Conservation (phyloP, 305 asterid species). For the Nicotiana rustica region DNA sequence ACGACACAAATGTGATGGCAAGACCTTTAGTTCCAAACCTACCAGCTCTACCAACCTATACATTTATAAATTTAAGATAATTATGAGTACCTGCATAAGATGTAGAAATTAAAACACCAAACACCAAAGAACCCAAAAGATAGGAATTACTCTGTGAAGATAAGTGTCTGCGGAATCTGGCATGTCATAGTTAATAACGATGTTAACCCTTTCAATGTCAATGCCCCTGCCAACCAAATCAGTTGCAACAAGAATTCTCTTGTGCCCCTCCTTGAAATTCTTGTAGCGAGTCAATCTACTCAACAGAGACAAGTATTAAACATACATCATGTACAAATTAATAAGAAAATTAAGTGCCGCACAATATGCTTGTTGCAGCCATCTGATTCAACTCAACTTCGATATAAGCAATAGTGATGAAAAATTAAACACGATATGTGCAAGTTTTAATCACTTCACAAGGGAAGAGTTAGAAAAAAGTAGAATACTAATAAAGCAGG, state of each 20-base stretch:
- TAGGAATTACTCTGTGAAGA: conserved; percentile 71
- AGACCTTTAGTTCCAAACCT: conserved; percentile 92
- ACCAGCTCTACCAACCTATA: conserved; percentile 89
- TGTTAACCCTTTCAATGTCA: conserved; percentile 88
- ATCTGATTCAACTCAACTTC: neutral
- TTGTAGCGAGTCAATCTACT: conserved; percentile 80
- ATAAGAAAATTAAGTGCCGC: neutral
- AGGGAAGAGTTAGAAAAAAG: neutral
- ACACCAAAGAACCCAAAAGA: neutral
- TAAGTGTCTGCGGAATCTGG: conserved; percentile 92
- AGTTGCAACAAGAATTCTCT: conserved; percentile 88
- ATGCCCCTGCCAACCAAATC: conserved; percentile 95
- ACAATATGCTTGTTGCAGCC: neutral
- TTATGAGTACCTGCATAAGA: neutral
- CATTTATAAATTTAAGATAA: conserved; percentile 1
- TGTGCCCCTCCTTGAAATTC: conserved; percentile 86
- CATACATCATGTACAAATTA: neutral
- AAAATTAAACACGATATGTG: neutral
- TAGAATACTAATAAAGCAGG: neutral
- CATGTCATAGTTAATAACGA: conserved; percentile 90
- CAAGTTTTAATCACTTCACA: neutral
- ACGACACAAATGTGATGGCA: conserved; percentile 82
- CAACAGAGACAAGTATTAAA: neutral
- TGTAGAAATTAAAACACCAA: conserved; percentile 6
- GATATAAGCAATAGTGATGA: neutral